Base-by-base conservation (phyloP, 2,329 filamentous ascomycete species). In the Alternaria atra region DNA sequence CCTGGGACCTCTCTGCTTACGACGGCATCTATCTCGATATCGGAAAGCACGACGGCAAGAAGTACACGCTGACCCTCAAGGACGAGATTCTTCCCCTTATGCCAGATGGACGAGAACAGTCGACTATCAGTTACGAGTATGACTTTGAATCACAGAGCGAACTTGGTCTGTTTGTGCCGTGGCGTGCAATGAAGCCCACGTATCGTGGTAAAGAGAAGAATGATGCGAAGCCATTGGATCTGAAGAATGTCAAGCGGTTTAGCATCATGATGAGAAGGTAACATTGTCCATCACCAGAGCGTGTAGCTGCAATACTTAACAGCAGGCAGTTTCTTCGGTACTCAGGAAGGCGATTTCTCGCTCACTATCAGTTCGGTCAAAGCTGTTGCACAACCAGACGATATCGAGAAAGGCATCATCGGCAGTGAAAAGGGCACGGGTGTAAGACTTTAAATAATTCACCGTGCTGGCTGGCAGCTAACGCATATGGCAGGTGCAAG, bases 261-360 rank as follows among this genome's bases (percentile, higher is more conserved):
- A 89, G 88, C 52, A 83, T 95, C 60, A 94, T 95, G 92, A 91
- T 91, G 84, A 82, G 92, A 75, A 95, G 92, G 91, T 92, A 77
- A 48, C 12, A 50, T 44, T 15, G 10, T 15, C 15, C 27, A 7
- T n/a, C 15, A 34, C 30, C 12, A 27, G 7, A 23, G 32, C 17
- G 5, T 4, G n/a, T 4, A 4, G 2, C 13, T 7, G 8, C 30
- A 34, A 4, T 15, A 20, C 39, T 71, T 79, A 52, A 79, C 58
- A 35, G 46, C 43, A 32, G 15, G 15, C 67, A 92, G 91, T 77
- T 93, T 92, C 81, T 94, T 94, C 67, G 91, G 89, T 8, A 79
- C 85, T 0, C 91, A 94, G 76, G 82, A 91, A 63, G 91, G 91
- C 3, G 81, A 87, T 4, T 93, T 93, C 67, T 82, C 81, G 3